A percentile compares a stretch with the other conserved stretches of the same genome.
These are phyloP conservation scores for Tuber magnatum DNA, from an alignment of 495 filamentous ascomycete genomes.

Conservation along the genomic window DNA sequence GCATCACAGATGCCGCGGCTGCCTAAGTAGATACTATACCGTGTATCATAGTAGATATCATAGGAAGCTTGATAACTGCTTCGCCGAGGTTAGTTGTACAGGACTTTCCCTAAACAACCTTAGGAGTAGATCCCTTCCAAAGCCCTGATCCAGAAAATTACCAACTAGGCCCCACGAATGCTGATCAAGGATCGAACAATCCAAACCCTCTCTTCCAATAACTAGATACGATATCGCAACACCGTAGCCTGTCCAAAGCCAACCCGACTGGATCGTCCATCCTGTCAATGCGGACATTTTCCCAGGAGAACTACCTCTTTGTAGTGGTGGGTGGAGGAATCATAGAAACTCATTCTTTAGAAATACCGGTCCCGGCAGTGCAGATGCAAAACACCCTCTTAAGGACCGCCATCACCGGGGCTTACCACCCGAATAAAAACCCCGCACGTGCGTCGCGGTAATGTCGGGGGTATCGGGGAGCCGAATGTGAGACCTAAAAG, in stretches of 20 bases:
- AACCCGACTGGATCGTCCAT: background rate
- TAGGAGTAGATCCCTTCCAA: background rate
- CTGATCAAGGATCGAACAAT: background rate
- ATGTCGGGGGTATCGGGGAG: background rate
- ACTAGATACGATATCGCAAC: background rate
- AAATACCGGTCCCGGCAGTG: background rate
- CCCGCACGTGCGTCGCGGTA: too few relatives aligned
- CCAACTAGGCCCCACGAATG: background rate
- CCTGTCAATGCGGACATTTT: too few relatives aligned
- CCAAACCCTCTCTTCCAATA: too few relatives aligned
- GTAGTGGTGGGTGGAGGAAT: background rate
- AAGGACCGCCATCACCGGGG: background rate
- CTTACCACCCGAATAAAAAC: background rate
- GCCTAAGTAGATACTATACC: background rate
- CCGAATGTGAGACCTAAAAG: background rate
- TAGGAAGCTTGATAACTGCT: too few relatives aligned
- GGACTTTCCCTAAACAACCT: background rate
- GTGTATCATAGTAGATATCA: too few relatives aligned
- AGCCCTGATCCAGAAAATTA: background rate
- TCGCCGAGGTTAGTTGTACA: background rate
- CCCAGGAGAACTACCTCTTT: too few relatives aligned
- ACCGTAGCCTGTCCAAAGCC: background rate
- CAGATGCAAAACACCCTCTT: background rate
- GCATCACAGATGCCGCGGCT: background rate
- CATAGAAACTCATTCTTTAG: background rate